phyloP scores from a whole-genome alignment of 768 basidiomycete species.

The Rhodotorula babjevae region DNA sequence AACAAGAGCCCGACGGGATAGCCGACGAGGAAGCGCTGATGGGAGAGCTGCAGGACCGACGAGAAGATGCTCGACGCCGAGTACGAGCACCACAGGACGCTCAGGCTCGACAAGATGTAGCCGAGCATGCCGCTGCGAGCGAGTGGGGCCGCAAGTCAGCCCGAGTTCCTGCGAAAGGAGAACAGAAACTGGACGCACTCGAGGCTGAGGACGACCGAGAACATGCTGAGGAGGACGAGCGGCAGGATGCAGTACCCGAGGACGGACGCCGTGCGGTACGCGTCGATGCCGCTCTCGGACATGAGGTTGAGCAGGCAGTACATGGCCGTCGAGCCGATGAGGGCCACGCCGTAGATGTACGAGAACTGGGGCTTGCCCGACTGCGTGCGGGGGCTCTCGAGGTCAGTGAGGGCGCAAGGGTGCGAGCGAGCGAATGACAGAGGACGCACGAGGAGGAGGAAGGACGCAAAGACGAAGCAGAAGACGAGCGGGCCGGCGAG shows the following conservation, averaged over 20 bases:
- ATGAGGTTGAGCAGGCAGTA: slow-evolving; percentile 94
- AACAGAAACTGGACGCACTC: slow-evolving; percentile 83
- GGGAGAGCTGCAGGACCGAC: slow-evolving; percentile 88
- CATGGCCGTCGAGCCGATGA: slow-evolving; percentile 86
- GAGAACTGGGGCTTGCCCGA: slow-evolving; percentile 98
- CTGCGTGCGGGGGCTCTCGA: too few relatives aligned
- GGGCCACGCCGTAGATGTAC: slow-evolving; percentile 95
- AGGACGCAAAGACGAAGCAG: slow-evolving; percentile 88
- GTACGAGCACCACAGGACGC: slow-evolving; percentile 94
- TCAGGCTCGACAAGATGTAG: slow-evolving; percentile 72
- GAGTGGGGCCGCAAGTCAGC: background rate
- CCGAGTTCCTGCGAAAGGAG: too few relatives aligned
- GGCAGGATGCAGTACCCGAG: slow-evolving; percentile 94
- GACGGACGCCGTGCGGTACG: slow-evolving; percentile 84
- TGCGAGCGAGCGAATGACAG: background rate
- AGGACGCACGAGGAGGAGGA: slow-evolving; percentile 73
- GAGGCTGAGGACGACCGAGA: slow-evolving; percentile 78
- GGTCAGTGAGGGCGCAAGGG: background rate
- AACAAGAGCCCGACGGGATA: slow-evolving; percentile 82
- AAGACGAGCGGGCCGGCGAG: slow-evolving; percentile 93
- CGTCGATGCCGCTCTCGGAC: slow-evolving; percentile 90
- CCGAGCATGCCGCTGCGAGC: slow-evolving; percentile 68
- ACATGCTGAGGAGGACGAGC: slow-evolving; percentile 87
- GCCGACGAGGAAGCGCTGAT: slow-evolving; percentile 88
- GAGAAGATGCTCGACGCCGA: slow-evolving; percentile 94